Evolutionary conservation across 2,329 filamentous ascomycete genomes (phyloP).

Genomic region (Aureobasidium sp.): DNA sequence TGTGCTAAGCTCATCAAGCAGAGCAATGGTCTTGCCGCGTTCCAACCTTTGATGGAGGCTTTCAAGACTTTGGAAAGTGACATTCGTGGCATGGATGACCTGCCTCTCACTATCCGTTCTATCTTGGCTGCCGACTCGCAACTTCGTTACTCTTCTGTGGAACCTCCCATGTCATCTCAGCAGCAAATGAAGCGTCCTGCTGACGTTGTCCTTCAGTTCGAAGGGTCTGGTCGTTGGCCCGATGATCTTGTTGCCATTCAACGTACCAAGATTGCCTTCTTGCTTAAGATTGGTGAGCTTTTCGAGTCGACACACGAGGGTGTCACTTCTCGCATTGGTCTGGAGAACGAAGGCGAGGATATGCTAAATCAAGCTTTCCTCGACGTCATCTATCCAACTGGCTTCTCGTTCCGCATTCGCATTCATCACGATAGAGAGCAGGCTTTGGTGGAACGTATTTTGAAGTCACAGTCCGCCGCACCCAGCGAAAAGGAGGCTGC

Average conservation of each 20-base stretch:
- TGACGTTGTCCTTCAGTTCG: constrained; percentile 80
- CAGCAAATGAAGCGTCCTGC: constrained; percentile 48
- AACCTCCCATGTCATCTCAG: constrained; percentile 41
- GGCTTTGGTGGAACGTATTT: constrained; percentile 65
- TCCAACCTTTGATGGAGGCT: constrained; percentile 59
- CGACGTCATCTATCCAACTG: constrained; percentile 66
- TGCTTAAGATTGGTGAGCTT: constrained; percentile 63
- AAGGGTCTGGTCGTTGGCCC: constrained; percentile 88
- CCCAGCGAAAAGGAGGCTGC: constrained; percentile 59
- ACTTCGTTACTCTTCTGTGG: constrained; percentile 64
- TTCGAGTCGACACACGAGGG: constrained; percentile 54
- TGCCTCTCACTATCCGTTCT: constrained; percentile 81
- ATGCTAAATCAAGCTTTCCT: constrained; percentile 73
- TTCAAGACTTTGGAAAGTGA: constrained; percentile 69
- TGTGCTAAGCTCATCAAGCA: constrained; percentile 38
- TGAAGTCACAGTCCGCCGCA: constrained; percentile 64
- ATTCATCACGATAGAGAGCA: constrained; percentile 87
- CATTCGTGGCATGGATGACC: constrained; percentile 66
- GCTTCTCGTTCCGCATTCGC: constrained; percentile 70
- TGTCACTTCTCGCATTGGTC: constrained; percentile 62
- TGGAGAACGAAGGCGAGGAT: constrained; percentile 65
- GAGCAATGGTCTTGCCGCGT: constrained; percentile 40
- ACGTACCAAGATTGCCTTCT: constrained; percentile 84
- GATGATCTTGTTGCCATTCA: constrained; percentile 88
- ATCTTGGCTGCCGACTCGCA: constrained; percentile 64